Evolutionary conservation across 2,329 filamentous ascomycete species (phyloP).

Genomic region (Escovopsis weberi): DNA sequence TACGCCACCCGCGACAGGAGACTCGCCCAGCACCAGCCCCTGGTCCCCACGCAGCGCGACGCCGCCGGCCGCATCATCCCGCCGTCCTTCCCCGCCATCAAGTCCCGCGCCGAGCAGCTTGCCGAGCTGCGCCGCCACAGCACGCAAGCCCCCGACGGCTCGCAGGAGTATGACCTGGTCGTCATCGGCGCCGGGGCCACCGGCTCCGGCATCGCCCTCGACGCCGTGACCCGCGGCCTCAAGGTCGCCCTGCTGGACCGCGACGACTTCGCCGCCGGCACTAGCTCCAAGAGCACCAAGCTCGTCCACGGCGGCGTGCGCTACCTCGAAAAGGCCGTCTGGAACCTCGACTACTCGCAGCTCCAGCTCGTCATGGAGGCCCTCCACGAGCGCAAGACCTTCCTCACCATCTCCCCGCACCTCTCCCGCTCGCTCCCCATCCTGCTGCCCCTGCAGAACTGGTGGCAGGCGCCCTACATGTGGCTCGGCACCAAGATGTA

Average conservation of each 20-base stretch:
- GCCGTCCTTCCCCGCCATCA: slow-evolving; percentile 21
- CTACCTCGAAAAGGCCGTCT: slow-evolving; percentile 76
- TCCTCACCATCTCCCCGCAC: slow-evolving; percentile 70
- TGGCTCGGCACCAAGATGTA: slow-evolving; percentile 62
- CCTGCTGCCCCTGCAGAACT: slow-evolving; percentile 67
- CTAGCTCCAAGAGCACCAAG: slow-evolving; percentile 78
- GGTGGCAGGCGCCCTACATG: slow-evolving; percentile 71
- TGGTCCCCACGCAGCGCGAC: slow-evolving; percentile 22
- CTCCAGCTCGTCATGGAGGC: slow-evolving; percentile 70
- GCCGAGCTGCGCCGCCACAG: slow-evolving; percentile 23
- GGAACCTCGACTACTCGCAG: slow-evolving; percentile 74
- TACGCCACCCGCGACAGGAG: slow-evolving; percentile 16
- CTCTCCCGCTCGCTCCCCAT: slow-evolving; percentile 70
- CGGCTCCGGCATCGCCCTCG: slow-evolving; percentile 65
- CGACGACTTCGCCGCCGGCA: slow-evolving; percentile 70
- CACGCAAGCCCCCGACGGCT: slow-evolving; percentile 24
- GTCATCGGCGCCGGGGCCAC: slow-evolving; percentile 71
- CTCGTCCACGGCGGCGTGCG: slow-evolving; percentile 74
- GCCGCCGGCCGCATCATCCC: slow-evolving; percentile 21
- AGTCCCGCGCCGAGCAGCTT: slow-evolving; percentile 23
- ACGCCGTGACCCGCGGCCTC: slow-evolving; percentile 64
- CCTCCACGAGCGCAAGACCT: slow-evolving; percentile 68
- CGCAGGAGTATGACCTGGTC: slow-evolving; percentile 53
- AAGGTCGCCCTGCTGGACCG: slow-evolving; percentile 71
- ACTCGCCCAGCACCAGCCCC: slow-evolving; percentile 18